Evolutionary conservation across 2,329 filamentous ascomycete species (phyloP).

Genomic region (Penicillium griseofulvum): DNA sequence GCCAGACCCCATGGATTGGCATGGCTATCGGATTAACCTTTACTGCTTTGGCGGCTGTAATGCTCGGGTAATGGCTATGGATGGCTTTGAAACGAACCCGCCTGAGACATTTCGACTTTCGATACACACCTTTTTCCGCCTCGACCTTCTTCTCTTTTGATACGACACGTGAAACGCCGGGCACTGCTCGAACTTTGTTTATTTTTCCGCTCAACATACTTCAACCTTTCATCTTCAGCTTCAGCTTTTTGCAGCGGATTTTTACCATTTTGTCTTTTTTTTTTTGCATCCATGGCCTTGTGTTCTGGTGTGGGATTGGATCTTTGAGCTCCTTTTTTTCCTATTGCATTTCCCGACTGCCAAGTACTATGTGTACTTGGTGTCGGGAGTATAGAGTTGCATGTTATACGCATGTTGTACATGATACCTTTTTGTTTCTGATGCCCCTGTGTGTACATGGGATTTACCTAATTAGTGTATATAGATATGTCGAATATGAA

Average conservation of each 20-base stretch:
- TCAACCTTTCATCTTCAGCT: slow-evolving; percentile 8
- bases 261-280: slow-evolving; percentile 11
- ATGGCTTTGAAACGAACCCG: background rate
- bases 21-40: slow-evolving; percentile 43
- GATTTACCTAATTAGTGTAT: slow-evolving; percentile 8
- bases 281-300: slow-evolving; percentile 23
- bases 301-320: slow-evolving; percentile 14
- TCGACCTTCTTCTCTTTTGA: slow-evolving; percentile 4
- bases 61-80: slow-evolving; percentile 31
- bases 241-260: slow-evolving; percentile 19
- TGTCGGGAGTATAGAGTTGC: slow-evolving; percentile 30
- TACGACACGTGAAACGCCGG: slow-evolving; percentile 10
- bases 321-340: slow-evolving; percentile 6
- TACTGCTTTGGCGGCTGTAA: slow-evolving; percentile 39
- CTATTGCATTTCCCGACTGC: slow-evolving; percentile 24
- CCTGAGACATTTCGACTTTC: background rate
- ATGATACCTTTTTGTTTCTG: slow-evolving; percentile 32
- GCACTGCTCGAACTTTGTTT: slow-evolving; percentile 3
- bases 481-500: slow-evolving; percentile 9
- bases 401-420: slow-evolving; percentile 37
- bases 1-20: slow-evolving; percentile 43
- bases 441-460: slow-evolving; percentile 1
- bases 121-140: slow-evolving; percentile 5
- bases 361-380: slow-evolving; percentile 4
- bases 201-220: slow-evolving; percentile 8